Base-by-base conservation (phyloP, 495 filamentous ascomycete genomes). In the Oidiodendron maius region DNA sequence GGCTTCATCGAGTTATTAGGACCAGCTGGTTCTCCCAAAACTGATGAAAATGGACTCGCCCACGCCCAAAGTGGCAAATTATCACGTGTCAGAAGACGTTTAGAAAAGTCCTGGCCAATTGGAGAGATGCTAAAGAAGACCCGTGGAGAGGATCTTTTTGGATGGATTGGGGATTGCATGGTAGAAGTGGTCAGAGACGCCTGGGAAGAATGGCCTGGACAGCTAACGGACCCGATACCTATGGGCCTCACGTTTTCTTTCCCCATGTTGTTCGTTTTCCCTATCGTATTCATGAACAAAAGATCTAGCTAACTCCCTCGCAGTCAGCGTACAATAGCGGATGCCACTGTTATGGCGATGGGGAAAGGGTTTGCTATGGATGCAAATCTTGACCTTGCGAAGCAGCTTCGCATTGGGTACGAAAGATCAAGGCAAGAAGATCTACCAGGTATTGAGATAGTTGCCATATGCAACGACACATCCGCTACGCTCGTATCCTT, bases 231-330 rank as follows among this genome's bases (percentile, higher is more conserved):
- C 25, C 78, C 79, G 56, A 58, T 91, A 40, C 78, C 84, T 30
- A 76, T 91, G 70, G 88, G 88, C 2, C 84, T 94, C 34, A 89
- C 88, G 12, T 94, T 91, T 62, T 87, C 83, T 67, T 94, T 94
- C 56, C 87, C 88, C 11, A 89, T 91, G 67, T 77, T 81, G 79
- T 82, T 58, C 57, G 72, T 64, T 17, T 48, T 28, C 16, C 3
- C 18, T 24, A 24, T 15, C 17, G 51, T n/a, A 12, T 30, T 24
- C 39, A 16, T 39, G 28, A 12, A 13, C 3, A 40, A 12, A 26
- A 4, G 5, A 40, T 23, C 41, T 60, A 44, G 25, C 41, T 60
- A 12, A 60, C 20, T 23, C 9, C 35, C 1, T 1, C 8, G 18
- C 42, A 84, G 81, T 60, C 88, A 94, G 72, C 74, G 76, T 47